Base-by-base conservation (phyloP, 2,329 filamentous ascomycete species). In the Fusarium penzigii region DNA sequence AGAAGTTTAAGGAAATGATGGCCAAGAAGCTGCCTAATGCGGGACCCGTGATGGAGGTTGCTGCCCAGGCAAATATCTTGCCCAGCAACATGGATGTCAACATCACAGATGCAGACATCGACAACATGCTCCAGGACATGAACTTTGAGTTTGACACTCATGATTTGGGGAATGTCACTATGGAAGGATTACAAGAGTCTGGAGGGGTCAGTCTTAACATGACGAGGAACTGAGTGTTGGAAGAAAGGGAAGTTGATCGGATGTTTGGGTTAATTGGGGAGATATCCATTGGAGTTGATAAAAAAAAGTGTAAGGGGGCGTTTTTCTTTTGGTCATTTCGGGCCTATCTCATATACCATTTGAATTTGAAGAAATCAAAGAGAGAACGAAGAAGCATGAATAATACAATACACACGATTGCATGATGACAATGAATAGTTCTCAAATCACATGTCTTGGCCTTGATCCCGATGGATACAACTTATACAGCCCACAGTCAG, bases 1-100 rank as follows among this genome's bases (percentile, higher is more conserved):
- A 67, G 17, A 82, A 79, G 64, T 86, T 86, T 69, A 81, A 78
- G 68, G 66, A 68, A 2, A 71, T 77, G 61, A 70, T 81, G 57
- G 57, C 61, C 38, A 61, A 64, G 39, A 70, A 68, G 49, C 42
- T 67, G 13, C 57, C 66, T 11, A 49, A 56, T 7, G 56, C 54
- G 14, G 42, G 50, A 10, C 48, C 58, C 8, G 42, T 58, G 3
- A 51, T 57, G 7, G 47, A 53, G 16, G 44, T 20, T 7, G 39
- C 20, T 4, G 44, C 55, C 13, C 54, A 59, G 9, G 55, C 57
- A 2, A 46, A 7, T 7, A 25, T 25, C 20, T 25, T 70, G 46
- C 56, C 65, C 11, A 58, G 64, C 29, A 66, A 68, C 36, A 66
- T 72, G 65, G 67, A 70, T 8, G 40, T 72, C n/a, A 65, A 69